These are phyloP conservation scores for Saccharata proteae DNA, from an alignment of 2,329 filamentous ascomycete genomes.

Conservation along the genomic window DNA sequence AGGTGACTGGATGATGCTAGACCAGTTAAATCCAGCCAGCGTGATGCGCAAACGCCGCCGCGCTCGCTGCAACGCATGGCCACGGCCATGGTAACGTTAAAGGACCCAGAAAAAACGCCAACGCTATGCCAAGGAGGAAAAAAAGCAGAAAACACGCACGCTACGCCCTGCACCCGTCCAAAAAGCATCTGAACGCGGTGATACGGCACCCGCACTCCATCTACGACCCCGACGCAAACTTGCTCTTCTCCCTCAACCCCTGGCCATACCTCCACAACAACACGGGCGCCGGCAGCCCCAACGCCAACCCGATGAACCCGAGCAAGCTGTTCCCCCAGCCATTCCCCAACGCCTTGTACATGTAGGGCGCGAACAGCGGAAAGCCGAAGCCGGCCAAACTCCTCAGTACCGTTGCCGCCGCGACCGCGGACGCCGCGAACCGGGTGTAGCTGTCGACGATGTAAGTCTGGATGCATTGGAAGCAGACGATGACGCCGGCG, in stretches of 20 bases:
- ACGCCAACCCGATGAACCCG: constrained; percentile 21
- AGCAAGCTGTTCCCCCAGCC: constrained; percentile 32
- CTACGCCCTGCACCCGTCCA: no score
- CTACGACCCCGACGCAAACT: constrained; percentile 32
- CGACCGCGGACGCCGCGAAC: constrained; percentile 34
- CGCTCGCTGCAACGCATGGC: no score
- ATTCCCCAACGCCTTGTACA: constrained; percentile 28
- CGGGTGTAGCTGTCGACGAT: constrained; percentile 34
- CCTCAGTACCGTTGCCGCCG: constrained; percentile 31
- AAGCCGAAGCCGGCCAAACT: constrained; percentile 33
- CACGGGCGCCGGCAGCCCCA: constrained; percentile 36
- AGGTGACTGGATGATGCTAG: no score
- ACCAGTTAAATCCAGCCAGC: no score
- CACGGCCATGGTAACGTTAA: no score
- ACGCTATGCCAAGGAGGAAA: no score
- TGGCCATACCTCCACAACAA: constrained; percentile 40
- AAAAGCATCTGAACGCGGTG: no score
- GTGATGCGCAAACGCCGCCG: no score
- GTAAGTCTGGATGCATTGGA: constrained; percentile 33
- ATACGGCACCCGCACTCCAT: neutral
- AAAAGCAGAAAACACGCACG: no score
- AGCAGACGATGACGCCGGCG: constrained; percentile 32
- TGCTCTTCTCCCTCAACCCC: constrained; percentile 33
- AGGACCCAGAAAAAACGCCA: no score
- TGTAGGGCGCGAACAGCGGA: constrained; percentile 30